Conservation (phyloP, 129 eudicot genomes). For the Scalesia atractyloides region DNA sequence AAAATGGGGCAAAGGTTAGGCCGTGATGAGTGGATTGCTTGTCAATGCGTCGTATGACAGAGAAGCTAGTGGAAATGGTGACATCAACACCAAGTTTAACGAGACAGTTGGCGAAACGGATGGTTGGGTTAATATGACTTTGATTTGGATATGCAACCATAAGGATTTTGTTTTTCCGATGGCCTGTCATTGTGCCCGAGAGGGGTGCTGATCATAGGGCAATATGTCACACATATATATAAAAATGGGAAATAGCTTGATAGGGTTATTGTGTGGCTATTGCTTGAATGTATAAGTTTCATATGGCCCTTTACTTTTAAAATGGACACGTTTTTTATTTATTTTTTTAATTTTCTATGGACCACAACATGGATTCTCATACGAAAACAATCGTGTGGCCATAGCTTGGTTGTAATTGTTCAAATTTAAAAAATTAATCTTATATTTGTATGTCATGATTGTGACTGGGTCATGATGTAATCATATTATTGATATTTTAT, state of each 20-base stretch:
- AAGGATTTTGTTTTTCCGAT: slow-evolving; percentile 14
- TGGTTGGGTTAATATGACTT: slow-evolving; percentile 50
- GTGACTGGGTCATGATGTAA: too few relatives aligned
- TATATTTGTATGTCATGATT: too few relatives aligned
- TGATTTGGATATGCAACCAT: slow-evolving; percentile 38
- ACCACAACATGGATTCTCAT: too few relatives aligned
- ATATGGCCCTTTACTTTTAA: background rate
- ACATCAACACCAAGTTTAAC: slow-evolving; percentile 32
- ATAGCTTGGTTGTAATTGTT: too few relatives aligned
- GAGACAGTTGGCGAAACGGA: slow-evolving; percentile 39
- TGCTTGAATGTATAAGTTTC: too few relatives aligned
- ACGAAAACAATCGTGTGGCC: too few relatives aligned
- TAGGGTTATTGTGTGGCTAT: background rate
- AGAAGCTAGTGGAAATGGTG: slow-evolving; percentile 31
- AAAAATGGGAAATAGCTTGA: background rate
- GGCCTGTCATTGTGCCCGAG: background rate
- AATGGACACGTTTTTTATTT: background rate
- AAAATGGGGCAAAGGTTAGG: slow-evolving; percentile 18
- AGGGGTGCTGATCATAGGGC: background rate
- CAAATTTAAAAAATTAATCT: too few relatives aligned
- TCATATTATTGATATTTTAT: too few relatives aligned
- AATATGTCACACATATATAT: background rate
- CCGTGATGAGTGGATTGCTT: slow-evolving; percentile 4
- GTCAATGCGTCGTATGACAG: slow-evolving; percentile 1
- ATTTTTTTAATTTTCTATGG: background rate